Percentiles rank a stretch among this genome's conserved stretches.
phyloP scores from a whole-genome alignment of 768 basidiomycete genomes.

The Lactarius hengduanensis region DNA sequence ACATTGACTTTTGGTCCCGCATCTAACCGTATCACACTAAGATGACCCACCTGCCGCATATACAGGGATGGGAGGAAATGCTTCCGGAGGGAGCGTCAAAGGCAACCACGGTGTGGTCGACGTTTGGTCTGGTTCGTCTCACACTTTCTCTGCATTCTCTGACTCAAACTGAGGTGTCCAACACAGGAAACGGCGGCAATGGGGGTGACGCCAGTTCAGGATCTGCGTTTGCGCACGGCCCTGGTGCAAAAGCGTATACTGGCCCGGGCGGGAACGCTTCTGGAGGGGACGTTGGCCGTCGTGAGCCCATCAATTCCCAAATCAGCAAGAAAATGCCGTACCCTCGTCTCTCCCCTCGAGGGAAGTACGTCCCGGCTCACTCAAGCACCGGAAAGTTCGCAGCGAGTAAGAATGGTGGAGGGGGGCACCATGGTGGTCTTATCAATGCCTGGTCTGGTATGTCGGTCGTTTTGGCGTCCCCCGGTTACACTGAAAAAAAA shows the following conservation, averaged over 20 bases:
- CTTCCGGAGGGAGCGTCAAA: slow-evolving; percentile 24
- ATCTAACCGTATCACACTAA: slow-evolving; percentile 3
- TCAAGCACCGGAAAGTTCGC: not conserved
- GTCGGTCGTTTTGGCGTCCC: not conserved
- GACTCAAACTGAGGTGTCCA: not conserved
- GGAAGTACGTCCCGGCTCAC: not conserved
- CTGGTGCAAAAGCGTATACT: slow-evolving; percentile 20
- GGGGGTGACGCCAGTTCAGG: slow-evolving; percentile 27
- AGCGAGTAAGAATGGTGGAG: not conserved
- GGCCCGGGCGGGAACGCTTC: slow-evolving; percentile 21
- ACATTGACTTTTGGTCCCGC: not conserved
- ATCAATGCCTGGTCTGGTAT: slow-evolving; percentile 15
- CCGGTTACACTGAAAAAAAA: not conserved
- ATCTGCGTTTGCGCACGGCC: slow-evolving; percentile 9
- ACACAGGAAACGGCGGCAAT: slow-evolving; percentile 28
- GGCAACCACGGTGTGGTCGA: slow-evolving; percentile 9
- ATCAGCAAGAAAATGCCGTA: not conserved
- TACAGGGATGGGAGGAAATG: slow-evolving; percentile 27
- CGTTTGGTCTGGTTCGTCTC: slow-evolving; percentile 25
- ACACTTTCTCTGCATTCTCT: not conserved
- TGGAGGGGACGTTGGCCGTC: slow-evolving; percentile 17
- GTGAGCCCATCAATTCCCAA: not conserved
- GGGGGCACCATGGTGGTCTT: not conserved
- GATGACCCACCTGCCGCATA: slow-evolving; percentile 14
- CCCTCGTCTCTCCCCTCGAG: not conserved